Evolutionary conservation across 2,329 filamentous ascomycete genomes (phyloP).

Genomic region (Orbilia blumenaviensis): DNA sequence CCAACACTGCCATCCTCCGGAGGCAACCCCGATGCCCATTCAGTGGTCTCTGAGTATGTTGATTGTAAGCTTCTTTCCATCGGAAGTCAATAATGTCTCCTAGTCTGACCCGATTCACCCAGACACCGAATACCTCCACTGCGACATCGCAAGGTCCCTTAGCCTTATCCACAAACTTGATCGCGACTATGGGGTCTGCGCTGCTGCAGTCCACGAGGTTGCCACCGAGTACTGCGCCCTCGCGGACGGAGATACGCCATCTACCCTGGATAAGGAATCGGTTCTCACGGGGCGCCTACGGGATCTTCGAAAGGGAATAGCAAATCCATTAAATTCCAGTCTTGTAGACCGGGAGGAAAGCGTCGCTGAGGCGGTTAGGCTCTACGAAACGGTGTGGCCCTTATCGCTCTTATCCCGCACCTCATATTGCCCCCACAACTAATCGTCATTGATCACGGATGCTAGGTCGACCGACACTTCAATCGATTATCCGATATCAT

Average conservation of each 20-base stretch:
- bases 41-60: slow-evolving; percentile 46
- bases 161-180: slow-evolving; percentile 74
- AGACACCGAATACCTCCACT: slow-evolving; percentile 72
- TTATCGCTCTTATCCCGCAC: neutral
- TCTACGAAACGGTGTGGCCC: slow-evolving; percentile 68
- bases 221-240: slow-evolving; percentile 69
- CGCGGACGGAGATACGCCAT: slow-evolving; percentile 56
- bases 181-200: slow-evolving; percentile 68
- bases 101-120: neutral
- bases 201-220: slow-evolving; percentile 67
- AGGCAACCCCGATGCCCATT: slow-evolving; percentile 35
- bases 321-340: slow-evolving; percentile 67
- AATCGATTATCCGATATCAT: slow-evolving; percentile 62
- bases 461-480: slow-evolving; percentile 68
- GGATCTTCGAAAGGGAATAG: slow-evolving; percentile 70
- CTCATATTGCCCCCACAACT: neutral
- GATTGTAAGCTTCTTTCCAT: slow-evolving; percentile 25
- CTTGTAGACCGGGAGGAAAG: slow-evolving; percentile 69
- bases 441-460: neutral
- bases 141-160: slow-evolving; percentile 72
- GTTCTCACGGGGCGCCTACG: slow-evolving; percentile 56
- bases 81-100: neutral
- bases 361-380: slow-evolving; percentile 71
- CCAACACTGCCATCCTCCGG: neutral
- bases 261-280: slow-evolving; percentile 63